Base-by-base conservation (phyloP, 331 rosid genomes). In the Spiraea crenata region DNA sequence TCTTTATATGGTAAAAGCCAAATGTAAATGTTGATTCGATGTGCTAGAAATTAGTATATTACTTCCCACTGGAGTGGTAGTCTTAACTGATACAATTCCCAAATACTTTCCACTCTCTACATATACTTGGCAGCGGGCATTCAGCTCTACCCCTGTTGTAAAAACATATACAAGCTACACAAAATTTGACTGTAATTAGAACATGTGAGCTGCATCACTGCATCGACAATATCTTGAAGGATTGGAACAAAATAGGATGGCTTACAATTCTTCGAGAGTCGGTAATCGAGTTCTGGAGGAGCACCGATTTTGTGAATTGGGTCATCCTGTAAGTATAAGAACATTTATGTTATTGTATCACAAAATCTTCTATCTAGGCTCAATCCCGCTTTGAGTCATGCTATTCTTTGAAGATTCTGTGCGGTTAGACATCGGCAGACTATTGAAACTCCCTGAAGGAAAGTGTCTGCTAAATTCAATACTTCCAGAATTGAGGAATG, bases 331-430 rank as follows among this genome's bases (percentile, higher is more conserved):
- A n/a, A 61, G 17, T 52, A 15, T 12, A 51, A 5, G 9, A 17
- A 25, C 31, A 25, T 25, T 40, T 40, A 61, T 34, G 35, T 16
- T 7, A 25, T 16, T 71, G n/a, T 16, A 45, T 19, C 51, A 69
- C 63, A 39, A 63, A 25, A 42, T 12, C 71, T 75, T 87, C 79
- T 25, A 87, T 84, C 87, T 77, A 3, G 89, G 85, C 25, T 74
- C 81, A 57, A 86, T 49, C 72, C 70, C 71, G 74, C 92, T 90
- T 45, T 86, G 82, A 2, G 89, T 86, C 81, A 72, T 78, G 79
- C 75, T 80, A 54, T 82, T 79, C 69, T 78, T 79, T 38, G 90
- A 83, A 67, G 85, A 66, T 15, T 78, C 78, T 2, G 82, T 48
- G 63, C 63, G 20, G 63, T 69, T 38, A 17, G 82, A 86, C 48